Percentiles rank a stretch among this genome's conserved stretches.
Conservation (phyloP, 179 eudicot species). For the Heliamphora pulchella region DNA sequence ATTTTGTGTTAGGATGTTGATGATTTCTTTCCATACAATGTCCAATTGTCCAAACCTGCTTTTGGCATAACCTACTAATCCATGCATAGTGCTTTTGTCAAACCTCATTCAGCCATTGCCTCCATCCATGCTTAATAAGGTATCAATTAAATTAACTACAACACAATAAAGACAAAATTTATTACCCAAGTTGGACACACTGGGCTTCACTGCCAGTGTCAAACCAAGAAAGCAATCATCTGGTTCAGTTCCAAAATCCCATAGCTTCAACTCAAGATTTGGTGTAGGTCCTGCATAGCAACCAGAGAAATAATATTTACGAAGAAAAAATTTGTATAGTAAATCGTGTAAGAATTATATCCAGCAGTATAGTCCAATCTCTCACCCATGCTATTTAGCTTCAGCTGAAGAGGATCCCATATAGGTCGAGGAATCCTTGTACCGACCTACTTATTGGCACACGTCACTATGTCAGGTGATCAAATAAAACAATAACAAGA, state of each 20-base stretch:
- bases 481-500: constrained; percentile 4
- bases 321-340: not conserved
- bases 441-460: constrained; percentile 37
- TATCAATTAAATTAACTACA: not conserved
- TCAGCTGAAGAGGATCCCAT: constrained; percentile 48
- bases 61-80: not conserved
- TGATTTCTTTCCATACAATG: not conserved
- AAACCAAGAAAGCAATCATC: constrained; percentile 93
- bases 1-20: not conserved
- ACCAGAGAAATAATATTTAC: not conserved
- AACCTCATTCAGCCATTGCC: not conserved
- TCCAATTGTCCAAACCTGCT: not conserved
- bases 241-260: constrained; percentile 68
- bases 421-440: constrained; percentile 57
- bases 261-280: constrained; percentile 86
- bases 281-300: constrained; percentile 49
- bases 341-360: constrained; percentile 1
- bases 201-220: constrained; percentile 83
- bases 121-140: not conserved
- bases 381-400: constrained; percentile 43
- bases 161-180: constrained; percentile 1
- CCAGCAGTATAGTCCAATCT: constrained; percentile 8
- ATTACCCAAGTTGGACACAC: constrained; percentile 60
- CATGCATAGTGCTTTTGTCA: not conserved
- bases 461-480: constrained; percentile 20